Evolutionary conservation across 176 grass and related monocot genomes (phyloP), one percentile per base, ranked within the genome.

Genomic region (Guadua angustifolia): DNA sequence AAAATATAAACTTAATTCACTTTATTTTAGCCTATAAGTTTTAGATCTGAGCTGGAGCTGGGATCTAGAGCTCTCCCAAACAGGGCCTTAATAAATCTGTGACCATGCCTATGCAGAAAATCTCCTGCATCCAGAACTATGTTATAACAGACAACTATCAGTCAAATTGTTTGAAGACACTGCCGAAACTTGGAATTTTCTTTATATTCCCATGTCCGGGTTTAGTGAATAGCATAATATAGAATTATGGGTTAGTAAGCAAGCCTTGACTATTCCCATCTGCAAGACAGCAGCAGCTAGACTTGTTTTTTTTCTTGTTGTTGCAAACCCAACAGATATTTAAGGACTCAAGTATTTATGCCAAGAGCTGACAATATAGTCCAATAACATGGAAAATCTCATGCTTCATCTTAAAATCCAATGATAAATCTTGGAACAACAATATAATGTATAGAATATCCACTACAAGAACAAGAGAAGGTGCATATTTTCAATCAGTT

Each of bases 81-180:
- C n/a, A n/a, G n/a, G n/a, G n/a, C n/a, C n/a, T n/a, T 38, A 51
- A 50, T 13, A 83, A 9, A 15, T 10, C 4, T 21, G 5, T 7
- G 5, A 47, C 12, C 19, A 19, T 45, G 5, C 21, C 32, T 61
- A 42, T 40, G 3, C n/a, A 32, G 39, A 62, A 69, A 70, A 70
- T 8, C 51, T 61, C 43, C 53, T 73, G 19, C 12, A 25, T 26
- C 55, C 7, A 63, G 45, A 2, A 79, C 7, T 21, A 13, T 65
- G n/a, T 64, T 62, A 45, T 39, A 79, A 72, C n/a, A 53, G 22
- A 71, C 24, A 64, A 64, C 36, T 86, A 22, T 16, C 14, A 1
- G 55, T 61, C 66, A 86, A 51, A 52, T 18, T 35, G 51, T 57
- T 69, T 45, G 1, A 80, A 64, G 24, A 80, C 32, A 65, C 2